Evolutionary conservation across 345 rosid genomes (phyloP).

Genomic region (Hibiscus syriacus): DNA sequence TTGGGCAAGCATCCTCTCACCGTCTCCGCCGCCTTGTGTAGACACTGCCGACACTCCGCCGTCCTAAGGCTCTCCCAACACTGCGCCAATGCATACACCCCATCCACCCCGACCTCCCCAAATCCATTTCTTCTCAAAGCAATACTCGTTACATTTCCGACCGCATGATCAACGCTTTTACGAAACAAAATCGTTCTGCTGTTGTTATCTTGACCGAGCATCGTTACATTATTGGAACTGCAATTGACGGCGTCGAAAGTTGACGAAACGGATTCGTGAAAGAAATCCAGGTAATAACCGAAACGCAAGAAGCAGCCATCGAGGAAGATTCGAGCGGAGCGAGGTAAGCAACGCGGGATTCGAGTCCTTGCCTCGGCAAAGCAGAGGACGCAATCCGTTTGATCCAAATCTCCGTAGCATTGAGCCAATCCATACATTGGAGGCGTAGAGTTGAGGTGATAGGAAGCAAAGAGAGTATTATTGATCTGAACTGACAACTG

Average conservation of each 20-base stretch:
- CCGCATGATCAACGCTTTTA: conserved; percentile 19
- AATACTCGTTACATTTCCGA: conserved; percentile 25
- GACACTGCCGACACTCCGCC: conserved; percentile 37
- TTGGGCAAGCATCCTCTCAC: conserved; percentile 26
- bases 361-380: conserved; percentile 42
- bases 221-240: conserved; percentile 4
- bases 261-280: conserved; percentile 29
- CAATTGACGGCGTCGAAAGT: conserved; percentile 26
- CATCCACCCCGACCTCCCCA: conserved; percentile 17
- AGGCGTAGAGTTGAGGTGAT: conserved; percentile 6
- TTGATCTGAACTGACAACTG: conserved; percentile 22
- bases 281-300: conserved; percentile 38
- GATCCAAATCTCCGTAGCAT: conserved; percentile 52
- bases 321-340: conserved; percentile 36
- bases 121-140: conserved; percentile 31
- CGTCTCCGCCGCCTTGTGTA: conserved; percentile 28
- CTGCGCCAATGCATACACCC: conserved; percentile 44
- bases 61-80: conserved; percentile 38
- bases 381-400: conserved; percentile 57
- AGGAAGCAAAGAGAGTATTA: conserved; percentile 29
- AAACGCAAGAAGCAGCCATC: conserved; percentile 65
- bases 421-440: conserved; percentile 39
- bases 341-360: conserved; percentile 55
- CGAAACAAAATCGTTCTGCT: neutral
- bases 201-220: neutral